Evolutionary conservation across 2,329 filamentous ascomycete species (phyloP).

Genomic region (Knufia petricola): DNA sequence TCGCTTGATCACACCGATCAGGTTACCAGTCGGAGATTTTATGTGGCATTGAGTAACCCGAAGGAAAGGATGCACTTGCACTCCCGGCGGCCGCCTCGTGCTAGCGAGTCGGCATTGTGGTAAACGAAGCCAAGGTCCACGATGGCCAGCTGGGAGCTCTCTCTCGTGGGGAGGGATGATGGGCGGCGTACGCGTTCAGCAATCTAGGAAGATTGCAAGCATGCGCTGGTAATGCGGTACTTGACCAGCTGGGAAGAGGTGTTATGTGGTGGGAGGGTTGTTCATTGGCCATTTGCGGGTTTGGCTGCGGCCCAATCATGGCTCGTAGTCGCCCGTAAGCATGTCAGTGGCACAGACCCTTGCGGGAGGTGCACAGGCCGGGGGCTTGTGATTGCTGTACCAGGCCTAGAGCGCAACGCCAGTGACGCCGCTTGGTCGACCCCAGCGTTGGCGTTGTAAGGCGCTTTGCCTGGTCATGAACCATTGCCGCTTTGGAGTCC

Average conservation of each 20-base stretch:
- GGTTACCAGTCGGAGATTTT: slow-evolving; percentile 1
- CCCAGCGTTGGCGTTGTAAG: too few species aligned
- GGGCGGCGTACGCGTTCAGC: not conserved
- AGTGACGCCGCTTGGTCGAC: too few species aligned
- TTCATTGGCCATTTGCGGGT: not conserved
- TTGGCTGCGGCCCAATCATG: not conserved
- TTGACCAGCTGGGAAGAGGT: not conserved
- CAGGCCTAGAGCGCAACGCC: not conserved
- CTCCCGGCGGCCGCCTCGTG: not conserved
- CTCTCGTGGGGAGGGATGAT: not conserved
- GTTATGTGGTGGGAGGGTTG: not conserved
- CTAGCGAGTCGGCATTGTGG: not conserved
- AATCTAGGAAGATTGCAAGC: not conserved
- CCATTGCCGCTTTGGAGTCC: too few species aligned
- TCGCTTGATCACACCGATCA: not conserved
- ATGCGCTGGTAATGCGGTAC: not conserved
- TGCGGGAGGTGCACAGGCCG: not conserved
- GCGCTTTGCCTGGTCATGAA: too few species aligned
- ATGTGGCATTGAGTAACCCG: not conserved
- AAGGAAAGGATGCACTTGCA: slow-evolving; percentile 1
- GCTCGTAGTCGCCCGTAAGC: not conserved
- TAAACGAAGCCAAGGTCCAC: not conserved
- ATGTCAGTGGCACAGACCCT: not conserved
- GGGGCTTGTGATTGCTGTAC: not conserved
- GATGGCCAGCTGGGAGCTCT: too few species aligned